Percentiles rank a stretch among this genome's conserved stretches.
Evolutionary conservation across 2,329 filamentous ascomycete genomes (phyloP).

Genomic region (Westerdykella aurantiaca): DNA sequence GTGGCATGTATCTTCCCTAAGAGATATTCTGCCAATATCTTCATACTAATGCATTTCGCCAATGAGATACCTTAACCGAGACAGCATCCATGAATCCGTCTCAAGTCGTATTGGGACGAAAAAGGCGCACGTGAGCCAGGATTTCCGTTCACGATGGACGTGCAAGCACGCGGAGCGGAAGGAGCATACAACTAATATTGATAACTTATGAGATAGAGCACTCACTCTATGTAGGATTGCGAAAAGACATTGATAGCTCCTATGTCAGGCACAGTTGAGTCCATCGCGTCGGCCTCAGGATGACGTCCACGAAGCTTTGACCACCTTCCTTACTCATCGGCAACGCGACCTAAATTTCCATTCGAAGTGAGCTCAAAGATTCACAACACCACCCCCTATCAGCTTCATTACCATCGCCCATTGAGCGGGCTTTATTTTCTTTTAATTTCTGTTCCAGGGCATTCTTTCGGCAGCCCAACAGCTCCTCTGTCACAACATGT

Average conservation of each 20-base stretch:
- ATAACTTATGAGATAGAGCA: too few relatives aligned
- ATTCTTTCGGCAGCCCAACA: slow-evolving; percentile 1
- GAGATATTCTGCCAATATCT: too few relatives aligned
- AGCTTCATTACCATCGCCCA: slow-evolving; percentile 10
- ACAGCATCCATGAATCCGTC: too few relatives aligned
- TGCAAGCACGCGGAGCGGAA: too few relatives aligned
- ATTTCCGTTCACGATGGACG: too few relatives aligned
- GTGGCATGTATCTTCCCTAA: too few relatives aligned
- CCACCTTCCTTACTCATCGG: slow-evolving; percentile 7
- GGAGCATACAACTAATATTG: too few relatives aligned
- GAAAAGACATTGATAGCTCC: neutral
- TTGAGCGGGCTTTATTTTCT: slow-evolving; percentile 11
- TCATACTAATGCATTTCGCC: too few relatives aligned
- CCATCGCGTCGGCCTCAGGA: neutral
- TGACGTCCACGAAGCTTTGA: slow-evolving; percentile 10
- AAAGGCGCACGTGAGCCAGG: too few relatives aligned
- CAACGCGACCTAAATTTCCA: slow-evolving; percentile 13
- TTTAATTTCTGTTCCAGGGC: slow-evolving; percentile 3
- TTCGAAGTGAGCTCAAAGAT: slow-evolving; percentile 6
- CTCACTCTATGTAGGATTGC: too few relatives aligned
- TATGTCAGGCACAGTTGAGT: neutral
- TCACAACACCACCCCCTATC: slow-evolving; percentile 7
- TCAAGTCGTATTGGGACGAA: too few relatives aligned
- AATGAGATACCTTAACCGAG: too few relatives aligned
- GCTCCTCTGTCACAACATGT: slow-evolving; percentile 19